phyloP scores from a whole-genome alignment of 805 yeast species.

The Candida endomychidarum region DNA sequence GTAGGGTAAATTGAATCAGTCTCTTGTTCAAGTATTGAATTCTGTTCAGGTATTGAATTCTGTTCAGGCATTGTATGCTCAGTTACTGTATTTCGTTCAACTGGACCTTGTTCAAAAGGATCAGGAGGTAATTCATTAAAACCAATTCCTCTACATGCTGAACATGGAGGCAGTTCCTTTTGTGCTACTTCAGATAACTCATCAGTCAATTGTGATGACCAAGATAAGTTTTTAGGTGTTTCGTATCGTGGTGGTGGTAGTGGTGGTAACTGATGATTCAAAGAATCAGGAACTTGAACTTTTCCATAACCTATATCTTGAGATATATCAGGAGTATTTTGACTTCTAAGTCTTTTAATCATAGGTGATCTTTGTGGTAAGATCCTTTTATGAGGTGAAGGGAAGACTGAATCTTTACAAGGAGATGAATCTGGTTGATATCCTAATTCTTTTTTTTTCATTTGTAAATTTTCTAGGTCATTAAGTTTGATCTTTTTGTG shows the following conservation, averaged over 20 bases:
- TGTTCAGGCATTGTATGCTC: no score
- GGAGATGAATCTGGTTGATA: constrained; percentile 1
- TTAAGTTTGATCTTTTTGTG: constrained; percentile 1
- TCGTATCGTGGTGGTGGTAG: no score
- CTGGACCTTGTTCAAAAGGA: no score
- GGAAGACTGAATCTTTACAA: not conserved
- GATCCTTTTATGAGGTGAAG: constrained; percentile 1
- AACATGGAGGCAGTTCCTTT: no score
- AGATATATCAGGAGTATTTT: not conserved
- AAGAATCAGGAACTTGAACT: not conserved
- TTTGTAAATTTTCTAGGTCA: not conserved
- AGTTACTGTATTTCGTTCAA: no score
- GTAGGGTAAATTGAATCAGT: not conserved
- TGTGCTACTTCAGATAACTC: no score
- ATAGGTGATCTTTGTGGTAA: not conserved
- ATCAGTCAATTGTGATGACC: no score
- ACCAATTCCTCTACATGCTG: no score
- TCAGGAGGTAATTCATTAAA: no score
- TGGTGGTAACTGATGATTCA: no score
- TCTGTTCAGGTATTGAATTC: no score
- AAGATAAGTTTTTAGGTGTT: no score
- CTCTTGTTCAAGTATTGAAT: constrained; percentile 2
- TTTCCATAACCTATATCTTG: not conserved
- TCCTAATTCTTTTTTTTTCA: constrained; percentile 1
- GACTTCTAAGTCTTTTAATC: not conserved